These are phyloP conservation scores for Helichrysum umbraculigerum DNA, from an alignment of 129 eudicot genomes.

Conservation along the genomic window DNA sequence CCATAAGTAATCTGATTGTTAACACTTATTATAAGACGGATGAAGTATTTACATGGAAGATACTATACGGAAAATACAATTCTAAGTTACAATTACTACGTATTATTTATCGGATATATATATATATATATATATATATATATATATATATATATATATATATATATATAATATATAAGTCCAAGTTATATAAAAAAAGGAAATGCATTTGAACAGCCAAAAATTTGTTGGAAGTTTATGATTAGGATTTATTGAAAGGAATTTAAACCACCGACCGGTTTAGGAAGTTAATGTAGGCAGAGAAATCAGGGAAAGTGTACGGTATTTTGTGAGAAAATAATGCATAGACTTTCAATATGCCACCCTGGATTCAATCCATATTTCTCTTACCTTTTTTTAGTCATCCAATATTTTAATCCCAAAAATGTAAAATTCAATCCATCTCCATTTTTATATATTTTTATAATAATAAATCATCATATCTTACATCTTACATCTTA, in stretches of 20 bases:
- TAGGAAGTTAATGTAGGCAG: constrained; percentile 3
- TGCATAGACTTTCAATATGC: background rate
- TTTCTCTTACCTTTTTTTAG: background rate
- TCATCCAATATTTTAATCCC: no score
- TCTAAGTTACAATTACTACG: background rate
- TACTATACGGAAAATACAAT: no score
- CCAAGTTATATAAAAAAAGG: background rate
- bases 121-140: no score
- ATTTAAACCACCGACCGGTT: constrained; percentile 13
- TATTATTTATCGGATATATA: background rate
- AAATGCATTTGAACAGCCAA: background rate
- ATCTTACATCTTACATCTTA: no score
- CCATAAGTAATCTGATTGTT: no score
- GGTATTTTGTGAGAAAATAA: background rate
- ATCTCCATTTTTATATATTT: no score
- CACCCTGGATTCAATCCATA: constrained; percentile 9
- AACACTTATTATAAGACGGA: no score
- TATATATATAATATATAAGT: no score
- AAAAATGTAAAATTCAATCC: no score
- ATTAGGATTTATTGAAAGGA: background rate
- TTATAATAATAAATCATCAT: no score
- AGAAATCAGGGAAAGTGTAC: background rate
- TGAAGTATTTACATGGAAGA: no score
- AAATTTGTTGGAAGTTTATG: background rate
- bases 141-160: no score